A percentile compares a stretch with the other conserved stretches of the same genome.
These are phyloP conservation scores for Xylariaceae sp. DNA, from an alignment of 2,329 filamentous ascomycete genomes.

Conservation along the genomic window DNA sequence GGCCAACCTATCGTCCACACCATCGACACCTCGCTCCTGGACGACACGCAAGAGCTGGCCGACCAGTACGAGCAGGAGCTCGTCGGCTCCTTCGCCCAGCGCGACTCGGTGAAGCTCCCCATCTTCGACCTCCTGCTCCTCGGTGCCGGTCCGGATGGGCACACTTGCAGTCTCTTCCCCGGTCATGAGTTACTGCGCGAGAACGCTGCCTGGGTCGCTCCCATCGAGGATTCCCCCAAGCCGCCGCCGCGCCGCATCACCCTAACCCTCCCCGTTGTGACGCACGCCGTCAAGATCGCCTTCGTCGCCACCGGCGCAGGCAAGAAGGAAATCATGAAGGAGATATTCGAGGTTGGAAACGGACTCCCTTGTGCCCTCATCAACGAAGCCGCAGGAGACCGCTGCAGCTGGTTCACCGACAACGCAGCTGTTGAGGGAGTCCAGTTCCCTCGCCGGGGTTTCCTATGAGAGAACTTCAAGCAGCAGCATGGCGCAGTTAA, in stretches of 20 bases:
- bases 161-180: constrained; percentile 96
- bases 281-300: constrained; percentile 77
- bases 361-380: constrained; percentile 82
- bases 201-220: constrained; percentile 83
- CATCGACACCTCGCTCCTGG: constrained; percentile 62
- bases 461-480: constrained; percentile 37
- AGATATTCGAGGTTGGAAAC: constrained; percentile 83
- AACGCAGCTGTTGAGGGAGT: constrained; percentile 81
- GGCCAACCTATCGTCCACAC: constrained; percentile 70
- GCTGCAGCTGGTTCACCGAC: constrained; percentile 95
- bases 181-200: constrained; percentile 83
- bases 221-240: constrained; percentile 92
- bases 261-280: constrained; percentile 84
- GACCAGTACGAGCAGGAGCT: constrained; percentile 90
- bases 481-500: neutral
- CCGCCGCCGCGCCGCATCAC: constrained; percentile 88
- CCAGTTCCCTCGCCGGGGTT: constrained; percentile 70
- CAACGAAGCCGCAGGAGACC: constrained; percentile 77
- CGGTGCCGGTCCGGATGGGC: constrained; percentile 91
- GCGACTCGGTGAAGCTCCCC: constrained; percentile 90
- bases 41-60: constrained; percentile 85
- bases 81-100: constrained; percentile 79
- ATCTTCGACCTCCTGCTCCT: constrained; percentile 93
- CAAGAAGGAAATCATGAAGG: constrained; percentile 88
- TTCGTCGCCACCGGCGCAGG: constrained; percentile 87